Conservation (phyloP, 2,329 filamentous ascomycete genomes). For the Fusarium newnesense region DNA sequence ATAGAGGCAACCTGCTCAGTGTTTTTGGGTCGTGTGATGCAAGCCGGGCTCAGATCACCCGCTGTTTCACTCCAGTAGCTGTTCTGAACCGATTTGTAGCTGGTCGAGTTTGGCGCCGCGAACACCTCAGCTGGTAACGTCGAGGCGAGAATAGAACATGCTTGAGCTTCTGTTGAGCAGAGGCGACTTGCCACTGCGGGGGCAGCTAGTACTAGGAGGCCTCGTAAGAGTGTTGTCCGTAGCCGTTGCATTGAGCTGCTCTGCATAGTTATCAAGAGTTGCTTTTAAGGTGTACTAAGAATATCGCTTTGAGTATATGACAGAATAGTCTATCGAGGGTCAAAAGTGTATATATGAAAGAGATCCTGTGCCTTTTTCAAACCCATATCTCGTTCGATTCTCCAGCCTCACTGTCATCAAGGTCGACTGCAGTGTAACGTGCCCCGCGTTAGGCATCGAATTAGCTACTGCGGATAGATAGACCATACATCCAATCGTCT, state of each 20-base stretch:
- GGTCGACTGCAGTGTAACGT: too few relatives aligned
- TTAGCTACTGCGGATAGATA: too few relatives aligned
- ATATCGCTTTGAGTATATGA: rapidly evolving
- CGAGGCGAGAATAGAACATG: neutral
- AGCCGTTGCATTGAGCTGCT: neutral
- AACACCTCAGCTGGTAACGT: rapidly evolving
- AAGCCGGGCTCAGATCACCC: neutral
- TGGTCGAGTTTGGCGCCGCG: neutral
- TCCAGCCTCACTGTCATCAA: too few relatives aligned
- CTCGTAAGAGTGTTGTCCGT: neutral
- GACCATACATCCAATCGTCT: too few relatives aligned
- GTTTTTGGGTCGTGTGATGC: rapidly evolving
- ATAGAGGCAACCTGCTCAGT: neutral
- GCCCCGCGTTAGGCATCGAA: too few relatives aligned
- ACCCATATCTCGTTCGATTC: too few relatives aligned
- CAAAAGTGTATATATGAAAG: too few relatives aligned
- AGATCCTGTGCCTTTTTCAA: too few relatives aligned
- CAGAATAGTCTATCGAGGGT: rapidly evolving
- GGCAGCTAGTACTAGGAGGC: neutral
- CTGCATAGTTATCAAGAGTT: neutral
- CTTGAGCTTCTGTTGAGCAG: neutral
- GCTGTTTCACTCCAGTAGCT: neutral
- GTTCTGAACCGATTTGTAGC: rapidly evolving
- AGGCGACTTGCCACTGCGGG: neutral
- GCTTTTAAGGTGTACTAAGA: rapidly evolving